Conservation (phyloP, 2,329 filamentous ascomycete genomes). For the Trichoderma pleuroti region DNA sequence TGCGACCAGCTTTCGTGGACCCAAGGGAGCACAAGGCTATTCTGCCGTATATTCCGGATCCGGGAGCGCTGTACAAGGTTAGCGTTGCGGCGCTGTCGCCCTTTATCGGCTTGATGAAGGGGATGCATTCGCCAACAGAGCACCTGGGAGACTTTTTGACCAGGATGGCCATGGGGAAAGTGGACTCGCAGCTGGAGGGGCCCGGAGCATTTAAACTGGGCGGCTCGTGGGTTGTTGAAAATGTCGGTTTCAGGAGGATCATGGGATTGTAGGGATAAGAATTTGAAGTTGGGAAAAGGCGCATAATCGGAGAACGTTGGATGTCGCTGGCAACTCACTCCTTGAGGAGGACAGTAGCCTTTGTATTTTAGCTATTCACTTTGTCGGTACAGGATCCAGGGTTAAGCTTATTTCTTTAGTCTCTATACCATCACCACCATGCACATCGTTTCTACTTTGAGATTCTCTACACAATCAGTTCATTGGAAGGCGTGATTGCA, state of each 20-base stretch:
- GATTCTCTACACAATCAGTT: too few species aligned
- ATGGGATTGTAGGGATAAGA: slow-evolving; percentile 28
- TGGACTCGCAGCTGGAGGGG: slow-evolving; percentile 28
- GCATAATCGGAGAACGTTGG: neutral
- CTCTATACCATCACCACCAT: neutral
- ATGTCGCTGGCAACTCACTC: neutral
- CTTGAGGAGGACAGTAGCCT: too few species aligned
- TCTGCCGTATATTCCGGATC: slow-evolving; percentile 39
- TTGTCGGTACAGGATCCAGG: neutral
- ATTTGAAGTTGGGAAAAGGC: neutral
- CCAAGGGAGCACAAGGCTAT: slow-evolving; percentile 38
- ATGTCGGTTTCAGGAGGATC: slow-evolving; percentile 34
- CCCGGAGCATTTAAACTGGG: slow-evolving; percentile 35
- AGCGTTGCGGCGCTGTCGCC: slow-evolving; percentile 26
- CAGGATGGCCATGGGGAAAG: slow-evolving; percentile 43
- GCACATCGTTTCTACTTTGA: neutral
- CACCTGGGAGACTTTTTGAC: slow-evolving; percentile 43
- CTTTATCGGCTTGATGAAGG: slow-evolving; percentile 24
- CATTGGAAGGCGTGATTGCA: neutral
- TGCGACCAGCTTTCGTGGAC: slow-evolving; percentile 61
- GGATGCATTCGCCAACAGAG: slow-evolving; percentile 40
- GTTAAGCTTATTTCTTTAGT: neutral
- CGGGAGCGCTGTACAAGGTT: slow-evolving; percentile 22
- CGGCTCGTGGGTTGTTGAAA: slow-evolving; percentile 35
- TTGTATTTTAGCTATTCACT: neutral